Base-by-base conservation (phyloP, 2,329 filamentous ascomycete species). In the Pseudogymnoascus sp. region DNA sequence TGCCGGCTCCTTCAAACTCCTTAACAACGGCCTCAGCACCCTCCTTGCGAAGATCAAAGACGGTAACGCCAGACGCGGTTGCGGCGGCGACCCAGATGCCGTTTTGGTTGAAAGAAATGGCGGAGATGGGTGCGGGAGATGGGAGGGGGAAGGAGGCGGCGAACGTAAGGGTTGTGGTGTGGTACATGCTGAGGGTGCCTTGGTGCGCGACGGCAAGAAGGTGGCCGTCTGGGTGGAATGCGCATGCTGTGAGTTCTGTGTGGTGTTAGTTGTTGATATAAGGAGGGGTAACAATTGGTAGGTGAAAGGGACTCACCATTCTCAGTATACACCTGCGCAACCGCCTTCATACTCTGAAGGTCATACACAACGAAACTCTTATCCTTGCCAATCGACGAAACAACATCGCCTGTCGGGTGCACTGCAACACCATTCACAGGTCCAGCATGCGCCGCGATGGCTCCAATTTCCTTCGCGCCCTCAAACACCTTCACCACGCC, bases 201-300 rank as follows among this genome's bases (percentile, higher is more conserved):
- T 88, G 82, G n/a, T 89, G 90, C 65, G 93, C 94, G 2, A 88
- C 89, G 39, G 91, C 93, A 69, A 97, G 85, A 5, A 99, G 82
- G 72, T 97, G 91, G n/a, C 94, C 94, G 72, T 99, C 94, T 5
- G 95, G 94, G 73, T 99, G 94, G 81, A 99, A 97, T 35, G 88
- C 84, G 66, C 87, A 89, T 59, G 87, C 84, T 1, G 89, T 90
- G 13, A 74, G 67, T 67, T 70, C 72, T 74, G 51, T 33, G 13
- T 7, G 21, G 10, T 12, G 60, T 69, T 64, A 68, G 64, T 42
- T 59, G 63, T 63, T 29, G 36, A 59, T 33, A 38, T 21, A 21
- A 21, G 21, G 41, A 42, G 10, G 15, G 15, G 51, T 4, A 39
- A 51, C 21, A 21, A 21, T 2, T 21, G 21, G 2, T 21, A 4